Base-by-base conservation (phyloP, 2,329 filamentous ascomycete species). In the Alternaria triticina region DNA sequence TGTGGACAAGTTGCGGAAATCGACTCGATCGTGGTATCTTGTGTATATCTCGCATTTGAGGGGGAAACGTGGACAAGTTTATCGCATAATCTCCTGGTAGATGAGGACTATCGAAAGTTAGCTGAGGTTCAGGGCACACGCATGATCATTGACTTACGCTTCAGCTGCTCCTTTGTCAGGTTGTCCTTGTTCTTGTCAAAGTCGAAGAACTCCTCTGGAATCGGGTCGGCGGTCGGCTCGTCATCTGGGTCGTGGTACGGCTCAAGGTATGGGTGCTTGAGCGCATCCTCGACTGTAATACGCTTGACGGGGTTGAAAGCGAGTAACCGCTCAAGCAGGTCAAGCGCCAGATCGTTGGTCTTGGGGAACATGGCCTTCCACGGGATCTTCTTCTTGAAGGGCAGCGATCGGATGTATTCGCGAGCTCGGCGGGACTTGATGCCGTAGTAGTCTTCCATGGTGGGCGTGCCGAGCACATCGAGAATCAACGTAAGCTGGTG, bases 131-230 rank as follows among this genome's bases (percentile, higher is more conserved):
- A 6, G 15, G 13, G 22, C 20, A 23, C 6, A 15, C 7, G 8
- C 6, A 12, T 9, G 27, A 10, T n/a, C 6, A 30, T 15, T 17
- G 20, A 79, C 84, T 77, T 79, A 90, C 96, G 88, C 86, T 98
- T 98, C 81, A 99, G 83, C 83, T 99, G 94, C 84, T 99, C 96
- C 85, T 99, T 99, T 86, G 92, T 97, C 77, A 99, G 84, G 76
- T 91, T 96, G 82, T 99, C 96, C 89, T 99, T 99, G 87, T 98
- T 97, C 88, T 97, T 97, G 83, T 99, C 96, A 82, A 99, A 99
- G 83, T 99, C 96, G 80, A 99, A 99, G 86, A 99, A 99, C 81
- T 97, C 95, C 81, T 98, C 95, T 22, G 96, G 96, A 76, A 99
- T 99, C 22, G 96, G 94, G 46, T 94, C 92, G 17, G 96, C 96